Evolutionary conservation across 208 protist species (phyloP).

Genomic region (Entamoeba moshkovskii): DNA sequence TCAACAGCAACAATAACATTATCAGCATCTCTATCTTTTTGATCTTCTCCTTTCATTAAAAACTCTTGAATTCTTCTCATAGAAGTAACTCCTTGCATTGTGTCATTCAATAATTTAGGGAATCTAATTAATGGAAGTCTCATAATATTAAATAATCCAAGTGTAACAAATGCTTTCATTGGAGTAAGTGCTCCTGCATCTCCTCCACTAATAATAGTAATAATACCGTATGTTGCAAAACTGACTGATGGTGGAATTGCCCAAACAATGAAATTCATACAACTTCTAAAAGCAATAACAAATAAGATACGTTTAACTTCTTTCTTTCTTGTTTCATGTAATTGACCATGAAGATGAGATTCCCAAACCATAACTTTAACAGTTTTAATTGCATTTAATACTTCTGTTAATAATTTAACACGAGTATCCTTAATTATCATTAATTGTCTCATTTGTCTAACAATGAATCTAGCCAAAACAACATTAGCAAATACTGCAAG

Average conservation of each 20-base stretch:
- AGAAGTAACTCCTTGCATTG: not conserved
- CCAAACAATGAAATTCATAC: not conserved
- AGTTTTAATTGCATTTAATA: conserved; percentile 45
- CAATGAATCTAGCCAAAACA: conserved; percentile 8
- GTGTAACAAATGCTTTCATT: not conserved
- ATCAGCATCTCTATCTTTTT: not conserved
- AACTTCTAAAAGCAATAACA: not conserved
- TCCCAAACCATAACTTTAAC: conserved; percentile 54
- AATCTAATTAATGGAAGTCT: not conserved
- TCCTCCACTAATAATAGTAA: not conserved
- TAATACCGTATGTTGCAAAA: conserved; percentile 5
- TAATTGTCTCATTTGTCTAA: conserved; percentile 2
- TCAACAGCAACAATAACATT: not conserved
- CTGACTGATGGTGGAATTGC: not conserved
- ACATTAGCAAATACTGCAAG: conserved; percentile 37
- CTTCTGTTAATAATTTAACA: conserved; percentile 41
- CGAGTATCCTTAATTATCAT: conserved; percentile 38
- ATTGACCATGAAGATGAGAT: conserved; percentile 21
- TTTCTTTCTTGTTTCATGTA: conserved; percentile 23
- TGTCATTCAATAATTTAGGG: not conserved
- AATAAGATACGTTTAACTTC: not conserved
- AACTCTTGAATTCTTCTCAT: conserved; percentile 12
- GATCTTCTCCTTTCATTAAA: not conserved
- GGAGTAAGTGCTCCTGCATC: not conserved
- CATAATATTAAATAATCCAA: conserved; percentile 10